These are phyloP conservation scores for Amniculicola lignicola DNA, from an alignment of 495 filamentous ascomycete genomes.

Conservation along the genomic window DNA sequence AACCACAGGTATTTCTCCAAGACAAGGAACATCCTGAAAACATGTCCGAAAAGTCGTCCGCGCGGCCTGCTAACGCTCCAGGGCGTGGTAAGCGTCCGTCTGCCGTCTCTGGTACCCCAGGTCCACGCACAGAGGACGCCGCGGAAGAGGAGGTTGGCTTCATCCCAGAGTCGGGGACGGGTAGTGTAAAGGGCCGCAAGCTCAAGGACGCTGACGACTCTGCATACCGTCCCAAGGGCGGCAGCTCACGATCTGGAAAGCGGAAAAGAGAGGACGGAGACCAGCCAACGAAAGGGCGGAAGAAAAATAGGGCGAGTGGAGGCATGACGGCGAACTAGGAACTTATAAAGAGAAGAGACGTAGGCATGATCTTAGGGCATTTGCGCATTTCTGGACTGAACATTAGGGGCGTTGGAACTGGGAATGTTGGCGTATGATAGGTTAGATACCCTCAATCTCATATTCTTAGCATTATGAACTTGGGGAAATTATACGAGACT, in stretches of 20 bases:
- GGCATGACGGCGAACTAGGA: too few species aligned
- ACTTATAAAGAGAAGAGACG: too few species aligned
- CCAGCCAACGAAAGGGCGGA: conserved; percentile 37
- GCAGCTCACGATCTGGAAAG: conserved; percentile 50
- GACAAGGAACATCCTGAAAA: conserved; percentile 55
- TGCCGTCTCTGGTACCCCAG: conserved; percentile 26
- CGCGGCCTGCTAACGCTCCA: conserved; percentile 19
- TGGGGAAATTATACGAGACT: too few species aligned
- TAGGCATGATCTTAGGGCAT: too few species aligned
- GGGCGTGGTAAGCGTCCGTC: conserved; percentile 24
- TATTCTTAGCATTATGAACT: too few species aligned
- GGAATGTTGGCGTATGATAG: too few species aligned
- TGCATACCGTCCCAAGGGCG: conserved; percentile 38
- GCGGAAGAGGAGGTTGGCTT: conserved; percentile 53
- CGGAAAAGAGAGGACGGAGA: conserved; percentile 62
- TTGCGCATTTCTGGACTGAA: too few species aligned
- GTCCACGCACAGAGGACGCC: conserved; percentile 50
- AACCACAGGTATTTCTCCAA: conserved; percentile 79
- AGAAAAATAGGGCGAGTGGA: conserved; percentile 30
- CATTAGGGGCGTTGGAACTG: too few species aligned
- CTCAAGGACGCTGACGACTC: conserved; percentile 66
- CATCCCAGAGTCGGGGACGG: conserved; percentile 44
- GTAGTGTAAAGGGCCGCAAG: conserved; percentile 47
- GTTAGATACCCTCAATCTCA: too few species aligned
- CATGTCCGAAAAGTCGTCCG: conserved; percentile 31